Conservation (phyloP, 805 yeast species). For the Candida ponderosae region DNA sequence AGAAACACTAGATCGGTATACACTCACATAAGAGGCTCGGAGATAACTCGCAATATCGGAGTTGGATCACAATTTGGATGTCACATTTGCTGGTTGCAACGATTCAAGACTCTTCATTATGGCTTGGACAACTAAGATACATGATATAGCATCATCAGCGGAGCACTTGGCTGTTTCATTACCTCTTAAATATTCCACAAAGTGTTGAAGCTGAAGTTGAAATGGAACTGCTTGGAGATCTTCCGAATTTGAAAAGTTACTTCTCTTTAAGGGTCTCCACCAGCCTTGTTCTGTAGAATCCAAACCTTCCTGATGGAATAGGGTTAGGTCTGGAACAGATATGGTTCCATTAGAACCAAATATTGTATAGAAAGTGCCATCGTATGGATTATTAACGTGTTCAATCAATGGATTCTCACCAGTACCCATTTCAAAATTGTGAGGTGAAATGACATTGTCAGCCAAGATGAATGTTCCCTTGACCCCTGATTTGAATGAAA, state of each 20-base stretch:
- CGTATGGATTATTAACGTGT: conserved; percentile 5
- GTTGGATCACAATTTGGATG: no score
- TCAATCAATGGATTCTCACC: conserved; percentile 15
- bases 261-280: conserved; percentile 8
- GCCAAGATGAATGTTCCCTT: conserved; percentile 12
- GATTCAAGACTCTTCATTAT: conserved; percentile 7
- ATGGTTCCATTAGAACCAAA: conserved; percentile 13
- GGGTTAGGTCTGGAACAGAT: conserved; percentile 10
- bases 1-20: no score
- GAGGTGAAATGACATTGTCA: conserved; percentile 13
- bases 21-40: no score
- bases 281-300: conserved; percentile 8
- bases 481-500: conserved; percentile 9
- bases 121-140: conserved; percentile 10
- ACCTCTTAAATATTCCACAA: conserved; percentile 7
- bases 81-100: conserved; percentile 7
- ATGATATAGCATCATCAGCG: conserved; percentile 10
- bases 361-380: conserved; percentile 13
- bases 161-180: conserved; percentile 7
- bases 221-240: conserved; percentile 7
- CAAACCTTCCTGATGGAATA: conserved; percentile 10
- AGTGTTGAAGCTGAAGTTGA: conserved; percentile 10
- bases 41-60: no score
- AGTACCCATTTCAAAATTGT: conserved; percentile 15
- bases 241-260: not conserved